These are phyloP conservation scores for Microbotryomycetes sp. DNA, from an alignment of 1,284 basidiomycete genomes.

Conservation along the genomic window DNA sequence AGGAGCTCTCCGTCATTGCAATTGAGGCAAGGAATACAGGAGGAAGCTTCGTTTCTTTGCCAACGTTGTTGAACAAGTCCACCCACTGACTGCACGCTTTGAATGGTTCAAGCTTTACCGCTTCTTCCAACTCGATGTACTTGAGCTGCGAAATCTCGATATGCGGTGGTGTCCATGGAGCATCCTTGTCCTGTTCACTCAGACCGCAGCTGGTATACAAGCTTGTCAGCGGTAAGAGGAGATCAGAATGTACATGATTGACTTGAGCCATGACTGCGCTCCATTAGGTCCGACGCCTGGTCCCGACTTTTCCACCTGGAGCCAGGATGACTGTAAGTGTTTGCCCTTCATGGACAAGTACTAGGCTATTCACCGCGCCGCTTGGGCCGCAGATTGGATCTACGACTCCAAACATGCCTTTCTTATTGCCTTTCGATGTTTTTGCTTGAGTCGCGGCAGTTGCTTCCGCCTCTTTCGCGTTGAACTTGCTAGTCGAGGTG, in stretches of 20 bases:
- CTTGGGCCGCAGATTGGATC: slow-evolving; percentile 23
- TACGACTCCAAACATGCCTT: slow-evolving; percentile 12
- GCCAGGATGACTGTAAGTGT: background rate
- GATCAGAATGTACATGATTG: slow-evolving; percentile 35
- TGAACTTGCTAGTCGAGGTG: too few relatives aligned
- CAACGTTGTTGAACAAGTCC: slow-evolving; percentile 57
- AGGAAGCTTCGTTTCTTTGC: slow-evolving; percentile 44
- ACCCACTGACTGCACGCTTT: slow-evolving; percentile 54
- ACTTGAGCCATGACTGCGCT: slow-evolving; percentile 66
- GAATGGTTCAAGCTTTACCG: slow-evolving; percentile 51
- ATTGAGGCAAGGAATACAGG: slow-evolving; percentile 72
- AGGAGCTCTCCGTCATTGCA: slow-evolving; percentile 72
- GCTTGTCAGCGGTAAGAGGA: background rate
- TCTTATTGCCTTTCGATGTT: too few relatives aligned
- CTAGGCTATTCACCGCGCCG: slow-evolving; percentile 46
- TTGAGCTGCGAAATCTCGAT: slow-evolving; percentile 52
- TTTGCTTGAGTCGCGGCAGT: too few relatives aligned
- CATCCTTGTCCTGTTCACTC: background rate
- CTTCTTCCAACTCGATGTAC: slow-evolving; percentile 50
- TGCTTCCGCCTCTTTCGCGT: too few relatives aligned
- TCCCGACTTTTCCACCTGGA: slow-evolving; percentile 45
- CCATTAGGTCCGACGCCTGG: slow-evolving; percentile 49
- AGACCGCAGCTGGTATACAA: background rate
- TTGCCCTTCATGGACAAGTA: background rate
- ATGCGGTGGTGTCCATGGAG: slow-evolving; percentile 33